Conservation (phyloP, 75 land plant genomes). For the Adiantum capillusveneris region DNA sequence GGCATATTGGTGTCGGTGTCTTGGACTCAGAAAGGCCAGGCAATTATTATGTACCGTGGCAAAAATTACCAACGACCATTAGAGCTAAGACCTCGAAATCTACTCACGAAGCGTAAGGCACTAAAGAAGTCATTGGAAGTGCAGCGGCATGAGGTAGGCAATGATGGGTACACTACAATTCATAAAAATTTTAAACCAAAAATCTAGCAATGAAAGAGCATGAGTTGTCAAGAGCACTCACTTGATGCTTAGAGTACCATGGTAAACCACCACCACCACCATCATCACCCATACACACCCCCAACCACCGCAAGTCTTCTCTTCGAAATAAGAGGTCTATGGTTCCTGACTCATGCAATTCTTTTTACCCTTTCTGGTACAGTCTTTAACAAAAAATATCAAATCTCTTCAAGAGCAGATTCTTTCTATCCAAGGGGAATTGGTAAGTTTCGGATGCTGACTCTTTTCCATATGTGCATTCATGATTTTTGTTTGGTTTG, state of each 20-base stretch:
- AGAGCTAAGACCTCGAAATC: constrained; percentile 68
- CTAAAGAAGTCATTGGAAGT: constrained; percentile 82
- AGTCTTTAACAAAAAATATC: constrained; percentile 27
- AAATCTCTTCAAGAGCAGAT: constrained; percentile 27
- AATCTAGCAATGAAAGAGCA: no score
- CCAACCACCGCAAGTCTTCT: no score
- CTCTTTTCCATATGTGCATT: no score
- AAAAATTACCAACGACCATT: constrained; percentile 79
- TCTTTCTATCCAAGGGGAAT: constrained; percentile 9
- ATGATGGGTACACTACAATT: no score
- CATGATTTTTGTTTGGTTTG: no score
- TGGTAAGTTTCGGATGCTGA: constrained; percentile 6
- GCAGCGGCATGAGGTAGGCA: constrained; percentile 74
- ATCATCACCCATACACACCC: no score
- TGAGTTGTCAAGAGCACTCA: no score
- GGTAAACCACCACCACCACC: no score
- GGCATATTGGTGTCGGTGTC: constrained; percentile 83
- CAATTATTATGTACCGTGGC: constrained; percentile 78
- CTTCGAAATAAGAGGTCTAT: no score
- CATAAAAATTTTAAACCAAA: no score
- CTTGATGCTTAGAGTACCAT: no score
- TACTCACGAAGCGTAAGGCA: constrained; percentile 91
- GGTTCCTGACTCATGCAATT: no score
- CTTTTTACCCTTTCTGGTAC: constrained; percentile 10
- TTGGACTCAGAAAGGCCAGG: constrained; percentile 76